phyloP scores from a whole-genome alignment of 23 red algal species.

The Gracilaria caudata region DNA sequence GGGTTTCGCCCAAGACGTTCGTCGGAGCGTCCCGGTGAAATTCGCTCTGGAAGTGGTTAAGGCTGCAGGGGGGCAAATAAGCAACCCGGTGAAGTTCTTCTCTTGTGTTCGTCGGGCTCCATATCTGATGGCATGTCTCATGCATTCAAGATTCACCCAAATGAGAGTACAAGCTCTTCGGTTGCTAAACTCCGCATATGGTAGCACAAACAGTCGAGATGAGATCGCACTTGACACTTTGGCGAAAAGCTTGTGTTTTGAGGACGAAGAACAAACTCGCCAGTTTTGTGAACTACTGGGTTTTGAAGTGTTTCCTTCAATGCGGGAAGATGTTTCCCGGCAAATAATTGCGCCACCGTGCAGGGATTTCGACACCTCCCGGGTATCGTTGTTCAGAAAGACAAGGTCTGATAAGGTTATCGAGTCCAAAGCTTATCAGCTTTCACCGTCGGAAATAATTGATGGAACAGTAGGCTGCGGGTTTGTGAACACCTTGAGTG shows the following conservation, averaged over 20 bases:
- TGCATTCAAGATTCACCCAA: slow-evolving; percentile 45
- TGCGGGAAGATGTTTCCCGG: slow-evolving; percentile 1
- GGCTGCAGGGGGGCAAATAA: slow-evolving; percentile 14
- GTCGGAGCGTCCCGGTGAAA: slow-evolving; percentile 17
- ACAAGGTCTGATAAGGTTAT: slow-evolving; percentile 14
- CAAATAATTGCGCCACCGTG: slow-evolving; percentile 19
- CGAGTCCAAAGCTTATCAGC: slow-evolving; percentile 11
- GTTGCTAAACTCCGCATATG: slow-evolving; percentile 33
- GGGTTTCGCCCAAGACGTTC: slow-evolving; percentile 38
- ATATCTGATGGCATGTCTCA: slow-evolving; percentile 52
- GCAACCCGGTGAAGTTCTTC: slow-evolving; percentile 33
- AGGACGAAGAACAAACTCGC: slow-evolving; percentile 30
- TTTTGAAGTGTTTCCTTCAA: neutral
- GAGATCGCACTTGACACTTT: slow-evolving; percentile 21
- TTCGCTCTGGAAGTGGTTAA: slow-evolving; percentile 56
- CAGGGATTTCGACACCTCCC: slow-evolving; percentile 22
- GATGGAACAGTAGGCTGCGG: neutral
- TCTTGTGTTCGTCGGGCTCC: slow-evolving; percentile 34
- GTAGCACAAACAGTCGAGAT: slow-evolving; percentile 21
- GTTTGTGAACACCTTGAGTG: neutral
- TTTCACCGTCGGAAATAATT: slow-evolving; percentile 10
- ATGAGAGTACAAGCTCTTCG: slow-evolving; percentile 50
- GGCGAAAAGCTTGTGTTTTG: slow-evolving; percentile 27
- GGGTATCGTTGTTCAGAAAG: neutral
- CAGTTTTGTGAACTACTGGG: slow-evolving; percentile 26